Evolutionary conservation across 2,329 filamentous ascomycete genomes (phyloP).

Genomic region (Trichoderma lentiforme): DNA sequence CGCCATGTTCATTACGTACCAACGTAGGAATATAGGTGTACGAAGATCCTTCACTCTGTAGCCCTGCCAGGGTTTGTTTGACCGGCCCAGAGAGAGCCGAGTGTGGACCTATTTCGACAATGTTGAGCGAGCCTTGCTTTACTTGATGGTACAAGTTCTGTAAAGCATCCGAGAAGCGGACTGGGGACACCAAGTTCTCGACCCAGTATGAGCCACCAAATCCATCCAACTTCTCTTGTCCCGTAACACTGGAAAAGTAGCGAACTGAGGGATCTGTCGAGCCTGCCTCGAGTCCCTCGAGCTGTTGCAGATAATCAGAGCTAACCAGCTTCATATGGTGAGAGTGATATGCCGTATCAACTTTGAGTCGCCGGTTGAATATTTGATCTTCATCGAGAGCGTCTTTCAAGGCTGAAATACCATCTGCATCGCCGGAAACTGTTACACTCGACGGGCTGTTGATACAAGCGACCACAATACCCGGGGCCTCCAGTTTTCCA

Average conservation of each 20-base stretch:
- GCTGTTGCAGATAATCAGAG: not conserved
- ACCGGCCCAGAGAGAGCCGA: not conserved
- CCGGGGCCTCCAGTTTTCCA: not conserved
- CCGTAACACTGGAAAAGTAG: not conserved
- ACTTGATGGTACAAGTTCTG: not conserved
- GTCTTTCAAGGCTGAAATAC: conserved; percentile 26
- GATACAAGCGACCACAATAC: conserved; percentile 28
- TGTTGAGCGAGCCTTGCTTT: not conserved
- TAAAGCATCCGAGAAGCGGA: conserved; percentile 27
- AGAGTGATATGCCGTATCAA: conserved; percentile 18
- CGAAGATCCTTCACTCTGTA: not conserved
- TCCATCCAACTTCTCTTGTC: not conserved
- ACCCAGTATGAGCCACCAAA: conserved; percentile 22
- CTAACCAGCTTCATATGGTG: conserved; percentile 6
- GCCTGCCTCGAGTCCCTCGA: not conserved
- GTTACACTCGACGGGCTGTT: conserved; percentile 36
- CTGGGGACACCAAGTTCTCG: conserved; percentile 20
- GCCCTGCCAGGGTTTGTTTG: not conserved
- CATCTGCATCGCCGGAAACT: conserved; percentile 30
- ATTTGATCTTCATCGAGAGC: conserved; percentile 25
- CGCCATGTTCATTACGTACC: not conserved
- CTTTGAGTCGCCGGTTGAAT: conserved; percentile 24
- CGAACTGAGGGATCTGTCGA: not conserved
- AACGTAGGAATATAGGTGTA: conserved; percentile 5
- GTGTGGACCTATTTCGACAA: conserved; percentile 11